Evolutionary conservation across 352 stramenopile species (phyloP), one percentile per base, ranked within the genome.

Genomic region (Pilasporangium apinafurcum): DNA sequence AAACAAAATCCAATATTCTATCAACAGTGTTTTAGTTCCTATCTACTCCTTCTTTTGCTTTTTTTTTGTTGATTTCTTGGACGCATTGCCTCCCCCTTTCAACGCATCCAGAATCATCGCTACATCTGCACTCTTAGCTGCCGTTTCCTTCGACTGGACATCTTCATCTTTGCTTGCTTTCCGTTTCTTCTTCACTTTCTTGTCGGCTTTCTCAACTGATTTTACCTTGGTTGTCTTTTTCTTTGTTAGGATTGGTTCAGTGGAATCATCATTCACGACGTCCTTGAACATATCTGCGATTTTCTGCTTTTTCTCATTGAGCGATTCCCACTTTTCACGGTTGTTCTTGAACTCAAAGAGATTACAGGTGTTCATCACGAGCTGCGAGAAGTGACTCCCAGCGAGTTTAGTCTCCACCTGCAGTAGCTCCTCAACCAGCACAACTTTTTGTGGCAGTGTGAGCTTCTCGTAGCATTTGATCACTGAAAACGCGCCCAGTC

Each of bases 381-480:
- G 65, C 54, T 88, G 74, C 32, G 76, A 83, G 37, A 92, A 92
- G 56, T 89, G 80, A 32, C 74, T 88, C 24, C 80, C 80, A 8
- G 58, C 69, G 10, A 92, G 64, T 33, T 92, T 83, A 25, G 55
- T 63, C 47, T 92, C 80, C 4, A 87, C 73, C 16, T 66, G 57
- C 33, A 86, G 33, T 9, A 92, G 57, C 48, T 92, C 80, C 16
- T 86, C 59, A 14, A 69, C 80, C n/a, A 92, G 69, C 13, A 67
- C 56, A 27, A 65, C 72, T 53, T 89, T 89, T 38, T 88, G 62
- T 22, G 62, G 34, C 24, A 89, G 37, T 2, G 58, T 38, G 26
- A 92, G 49, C 30, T 62, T 65, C 37, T 87, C 70, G 42, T 82
- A 92, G 52, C 80, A 89, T 49, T 92, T 92, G 53, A 92, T 87